Conservation (phyloP, 2,329 filamentous ascomycete species). For the Fusarium euwallaceae region DNA sequence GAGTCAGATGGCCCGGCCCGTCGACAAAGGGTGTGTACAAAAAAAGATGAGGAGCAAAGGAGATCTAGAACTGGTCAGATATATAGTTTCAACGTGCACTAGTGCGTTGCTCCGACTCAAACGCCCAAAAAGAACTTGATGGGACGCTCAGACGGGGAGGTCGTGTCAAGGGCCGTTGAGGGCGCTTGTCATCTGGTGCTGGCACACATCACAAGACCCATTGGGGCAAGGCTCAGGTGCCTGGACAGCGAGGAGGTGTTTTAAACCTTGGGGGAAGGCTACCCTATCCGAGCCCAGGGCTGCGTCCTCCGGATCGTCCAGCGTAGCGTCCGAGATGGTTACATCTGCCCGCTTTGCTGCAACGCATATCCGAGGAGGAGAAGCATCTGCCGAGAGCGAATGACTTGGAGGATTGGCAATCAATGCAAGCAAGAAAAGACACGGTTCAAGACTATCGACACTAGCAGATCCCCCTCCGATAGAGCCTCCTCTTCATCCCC, state of each 20-base stretch:
- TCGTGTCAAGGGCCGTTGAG: background rate
- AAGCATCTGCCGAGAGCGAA: background rate
- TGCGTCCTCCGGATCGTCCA: background rate
- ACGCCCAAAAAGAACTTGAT: slow-evolving; percentile 9
- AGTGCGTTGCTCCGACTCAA: slow-evolving; percentile 13
- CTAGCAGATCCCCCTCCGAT: background rate
- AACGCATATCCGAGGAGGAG: slow-evolving; percentile 16
- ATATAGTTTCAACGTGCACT: slow-evolving; percentile 23
- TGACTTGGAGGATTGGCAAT: background rate
- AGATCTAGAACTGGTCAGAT: slow-evolving; percentile 35
- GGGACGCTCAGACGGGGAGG: slow-evolving; percentile 21
- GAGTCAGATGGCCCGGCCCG: slow-evolving; percentile 36
- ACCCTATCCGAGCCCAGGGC: slow-evolving; percentile 24
- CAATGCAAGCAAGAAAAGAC: background rate
- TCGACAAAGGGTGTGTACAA: slow-evolving; percentile 28
- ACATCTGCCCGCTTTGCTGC: slow-evolving; percentile 10
- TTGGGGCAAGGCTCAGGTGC: background rate
- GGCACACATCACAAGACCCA: slow-evolving; percentile 18
- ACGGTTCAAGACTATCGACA: background rate
- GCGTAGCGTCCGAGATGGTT: slow-evolving; percentile 13
- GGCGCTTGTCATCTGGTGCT: slow-evolving; percentile 25
- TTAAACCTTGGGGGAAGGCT: slow-evolving; percentile 6
- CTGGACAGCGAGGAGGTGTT: background rate
- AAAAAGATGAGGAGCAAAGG: background rate
- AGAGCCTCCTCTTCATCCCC: background rate